These are phyloP conservation scores for Geotrichum histeridarum DNA, from an alignment of 1,139 yeast species.

Conservation along the genomic window DNA sequence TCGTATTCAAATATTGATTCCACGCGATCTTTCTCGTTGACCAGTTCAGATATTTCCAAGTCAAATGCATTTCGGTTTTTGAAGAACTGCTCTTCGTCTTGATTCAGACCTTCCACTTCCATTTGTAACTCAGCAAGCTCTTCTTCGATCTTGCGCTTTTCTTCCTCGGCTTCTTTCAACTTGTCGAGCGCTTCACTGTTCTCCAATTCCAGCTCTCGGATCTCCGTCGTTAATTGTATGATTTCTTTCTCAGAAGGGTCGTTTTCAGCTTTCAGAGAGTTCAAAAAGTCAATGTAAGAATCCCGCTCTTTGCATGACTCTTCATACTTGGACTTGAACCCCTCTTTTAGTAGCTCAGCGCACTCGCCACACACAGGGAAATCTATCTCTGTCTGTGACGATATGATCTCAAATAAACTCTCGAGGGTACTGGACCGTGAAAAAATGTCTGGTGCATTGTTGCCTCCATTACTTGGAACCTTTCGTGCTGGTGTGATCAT, in stretches of 20 bases:
- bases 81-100: constrained; percentile 45
- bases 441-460: constrained; percentile 35
- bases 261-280: constrained; percentile 58
- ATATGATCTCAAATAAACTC: constrained; percentile 59
- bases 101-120: constrained; percentile 38
- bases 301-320: constrained; percentile 76
- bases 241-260: constrained; percentile 44
- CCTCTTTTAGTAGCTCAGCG: constrained; percentile 60
- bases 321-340: constrained; percentile 65
- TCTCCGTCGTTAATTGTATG: constrained; percentile 42
- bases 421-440: constrained; percentile 48
- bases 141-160: constrained; percentile 31
- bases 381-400: constrained; percentile 71
- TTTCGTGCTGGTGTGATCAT: constrained; percentile 17
- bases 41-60: constrained; percentile 45
- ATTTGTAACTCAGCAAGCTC: constrained; percentile 38
- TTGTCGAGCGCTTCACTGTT: constrained; percentile 26
- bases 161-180: constrained; percentile 29
- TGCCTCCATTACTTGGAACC: constrained; percentile 7
- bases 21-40: constrained; percentile 54
- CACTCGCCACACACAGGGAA: constrained; percentile 89
- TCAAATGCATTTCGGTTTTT: constrained; percentile 50
- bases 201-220: constrained; percentile 33
- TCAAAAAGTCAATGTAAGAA: constrained; percentile 64
- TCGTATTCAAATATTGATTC: constrained; percentile 59